Evolutionary conservation across 1,284 basidiomycete species (phyloP), one percentile per base, ranked within the genome.

Genomic region (Singerocomus rubriflavus): DNA sequence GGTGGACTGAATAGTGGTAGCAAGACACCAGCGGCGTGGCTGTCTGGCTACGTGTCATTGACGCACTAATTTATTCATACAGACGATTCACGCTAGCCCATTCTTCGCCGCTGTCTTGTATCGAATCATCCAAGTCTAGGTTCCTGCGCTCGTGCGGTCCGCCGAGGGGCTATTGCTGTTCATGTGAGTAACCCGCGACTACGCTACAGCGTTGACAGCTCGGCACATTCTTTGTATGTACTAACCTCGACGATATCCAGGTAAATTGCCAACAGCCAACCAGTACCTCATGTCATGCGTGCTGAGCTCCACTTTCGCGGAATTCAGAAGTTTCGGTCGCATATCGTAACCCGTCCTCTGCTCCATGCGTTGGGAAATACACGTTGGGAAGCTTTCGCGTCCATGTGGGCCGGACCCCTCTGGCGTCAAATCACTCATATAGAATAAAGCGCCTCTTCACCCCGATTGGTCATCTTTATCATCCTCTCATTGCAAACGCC

Each of bases 391-490:
- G 38, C 16, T 36, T 37, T 29, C 42, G 36, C 31, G 16, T 34
- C 37, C 50, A 51, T 55, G 48, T 48, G 51, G 39, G 40, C 16
- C 32, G 32, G 0, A 17, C 27, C 26, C 13, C 31, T 49, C 25
- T 40, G 1, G 17, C 46, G 13, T 37, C 49, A 33, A 25, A 25
- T 16, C 27, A 41, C 21, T 21, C 34, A 41, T 41, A 30, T 16
- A 30, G 31, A 17, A 45, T 34, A 30, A 17, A 12, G 30, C 25
- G 5, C 25, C 26, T 44, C 31, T 21, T 21, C 26, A 1, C n/a
- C 29, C 12, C 25, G 27, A 51, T 58, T 48, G 31, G 41, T 7
- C 41, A 26, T 34, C 8, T 40, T 17, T 30, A 26, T 46, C 33
- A 2, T 37, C 38, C 49, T 46, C 48, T 46, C 47, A 46, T 34